A percentile compares a stretch with the other conserved stretches of the same genome.
phyloP scores from a whole-genome alignment of 2,329 filamentous ascomycete genomes.

The Pseudonectria buxi region DNA sequence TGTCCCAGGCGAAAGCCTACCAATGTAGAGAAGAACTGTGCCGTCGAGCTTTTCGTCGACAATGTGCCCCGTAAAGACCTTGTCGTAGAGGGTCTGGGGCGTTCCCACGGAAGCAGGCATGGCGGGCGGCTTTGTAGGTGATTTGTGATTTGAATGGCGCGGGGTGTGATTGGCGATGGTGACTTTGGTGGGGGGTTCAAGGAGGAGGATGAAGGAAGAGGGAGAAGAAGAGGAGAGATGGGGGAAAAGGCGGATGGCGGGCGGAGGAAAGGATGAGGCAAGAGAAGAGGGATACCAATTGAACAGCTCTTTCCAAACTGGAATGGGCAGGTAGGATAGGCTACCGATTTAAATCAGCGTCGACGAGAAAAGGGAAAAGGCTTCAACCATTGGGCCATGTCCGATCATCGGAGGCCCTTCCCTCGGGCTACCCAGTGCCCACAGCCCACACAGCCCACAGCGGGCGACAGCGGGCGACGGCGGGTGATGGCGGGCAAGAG shows the following conservation, averaged over 20 bases:
- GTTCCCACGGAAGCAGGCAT: constrained; percentile 71
- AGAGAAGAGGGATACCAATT: constrained; percentile 5
- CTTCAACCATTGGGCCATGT: constrained; percentile 5
- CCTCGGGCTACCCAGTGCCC: too few species aligned
- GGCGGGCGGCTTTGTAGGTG: constrained; percentile 27
- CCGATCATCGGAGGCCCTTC: constrained; percentile 27
- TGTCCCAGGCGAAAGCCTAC: constrained; percentile 45
- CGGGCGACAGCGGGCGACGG: constrained; percentile 17
- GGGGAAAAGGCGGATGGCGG: constrained; percentile 1
- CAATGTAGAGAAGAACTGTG: constrained; percentile 88
- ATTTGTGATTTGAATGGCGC: constrained; percentile 1
- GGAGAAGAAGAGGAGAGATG: constrained; percentile 3
- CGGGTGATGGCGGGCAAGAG: too few species aligned
- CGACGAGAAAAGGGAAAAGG: constrained; percentile 8
- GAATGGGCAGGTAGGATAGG: constrained; percentile 4
- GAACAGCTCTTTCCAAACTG: too few species aligned
- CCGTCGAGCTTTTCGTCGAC: constrained; percentile 94
- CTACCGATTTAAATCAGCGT: constrained; percentile 4
- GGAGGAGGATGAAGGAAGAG: neutral
- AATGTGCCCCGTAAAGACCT: constrained; percentile 90
- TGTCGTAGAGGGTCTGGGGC: constrained; percentile 90
- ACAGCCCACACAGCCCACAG: too few species aligned
- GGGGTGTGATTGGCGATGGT: neutral
- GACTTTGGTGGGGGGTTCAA: neutral
- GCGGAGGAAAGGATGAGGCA: constrained; percentile 5